Evolutionary conservation across 2,329 filamentous ascomycete species (phyloP).

Genomic region (Trichoderma brevicompactum): DNA sequence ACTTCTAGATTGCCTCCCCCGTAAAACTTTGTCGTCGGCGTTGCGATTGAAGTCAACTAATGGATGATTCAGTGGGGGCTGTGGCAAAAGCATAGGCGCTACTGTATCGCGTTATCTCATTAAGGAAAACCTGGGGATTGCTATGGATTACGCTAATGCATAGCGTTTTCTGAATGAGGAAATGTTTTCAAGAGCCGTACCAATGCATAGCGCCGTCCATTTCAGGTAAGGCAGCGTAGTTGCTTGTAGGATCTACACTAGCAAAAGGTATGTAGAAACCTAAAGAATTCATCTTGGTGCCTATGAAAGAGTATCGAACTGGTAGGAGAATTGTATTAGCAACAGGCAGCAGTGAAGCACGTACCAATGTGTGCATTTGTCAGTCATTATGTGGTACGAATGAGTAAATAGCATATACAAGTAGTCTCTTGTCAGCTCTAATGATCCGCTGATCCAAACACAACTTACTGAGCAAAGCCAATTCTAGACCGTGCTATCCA

Average conservation of each 20-base stretch:
- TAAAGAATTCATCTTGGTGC: not conserved
- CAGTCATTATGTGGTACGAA: not conserved
- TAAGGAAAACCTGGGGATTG: not conserved
- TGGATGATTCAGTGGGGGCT: not conserved
- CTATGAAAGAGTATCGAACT: not conserved
- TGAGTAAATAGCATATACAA: not conserved
- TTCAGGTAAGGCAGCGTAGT: not conserved
- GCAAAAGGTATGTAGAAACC: not conserved
- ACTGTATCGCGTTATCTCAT: slow-evolving; percentile 5
- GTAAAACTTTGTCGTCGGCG: not conserved
- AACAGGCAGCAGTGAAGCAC: not conserved
- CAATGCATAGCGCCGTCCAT: not conserved
- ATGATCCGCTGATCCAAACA: not conserved
- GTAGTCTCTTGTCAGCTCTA: not conserved
- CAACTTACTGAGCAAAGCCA: not conserved
- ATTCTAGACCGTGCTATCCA: not conserved
- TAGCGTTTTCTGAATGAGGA: slow-evolving; percentile 7
- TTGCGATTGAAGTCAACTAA: not conserved
- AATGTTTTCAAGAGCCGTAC: not conserved
- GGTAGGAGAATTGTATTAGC: not conserved
- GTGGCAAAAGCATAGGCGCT: slow-evolving; percentile 1
- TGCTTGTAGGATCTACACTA: not conserved
- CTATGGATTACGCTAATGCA: not conserved
- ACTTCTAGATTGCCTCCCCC: not conserved
- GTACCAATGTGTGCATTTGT: not conserved